Base-by-base conservation (phyloP, 1,284 basidiomycete genomes). In the Paramarasmius palmivorus region DNA sequence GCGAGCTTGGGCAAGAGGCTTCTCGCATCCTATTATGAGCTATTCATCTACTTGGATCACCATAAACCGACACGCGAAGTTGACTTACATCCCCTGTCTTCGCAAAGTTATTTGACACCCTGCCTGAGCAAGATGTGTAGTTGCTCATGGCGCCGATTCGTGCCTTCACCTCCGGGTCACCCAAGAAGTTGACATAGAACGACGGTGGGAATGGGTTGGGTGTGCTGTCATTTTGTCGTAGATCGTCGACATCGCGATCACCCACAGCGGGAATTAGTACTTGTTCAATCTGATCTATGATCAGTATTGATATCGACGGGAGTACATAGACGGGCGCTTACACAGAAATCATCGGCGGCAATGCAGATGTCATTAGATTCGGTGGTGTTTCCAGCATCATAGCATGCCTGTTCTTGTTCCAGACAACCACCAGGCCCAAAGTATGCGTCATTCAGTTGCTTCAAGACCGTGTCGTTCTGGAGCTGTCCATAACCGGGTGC, bases 401-500 rank as follows among this genome's bases (percentile, higher is more conserved):
- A 82, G 55, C 84, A 87, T 2, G 76, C 75, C 50, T 74, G 55
- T 60, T 81, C 78, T 60, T 79, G 78, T 6, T 73, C 77, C 45
- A 70, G 65, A 58, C 82, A 87, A 10, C 83, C 84, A 10, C 72
- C 70, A 0, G 70, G 48, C 5, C 63, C 66, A 55, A 76, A 83
- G 64, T 73, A 83, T 0, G 78, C 68, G 3, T 74, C 56, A 25
- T 79, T 84, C 19, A 86, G 68, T 46, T 73, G 57, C 19, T 70
- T 61, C 47, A 87, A 64, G 2, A 81, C 76, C 2, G 62, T 55
- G 44, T 77, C 69, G 26, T 71, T 72, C 56, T 82, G 79, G 2
- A 87, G 75, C 57, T 75, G 83, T 7, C 84, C 84, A 56, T 86
- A 87, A 17, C 83, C 83, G 2, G 84, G 84, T 0, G 84, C 84